Conservation (phyloP, 345 rosid genomes). For the Gossypium thurberi region DNA sequence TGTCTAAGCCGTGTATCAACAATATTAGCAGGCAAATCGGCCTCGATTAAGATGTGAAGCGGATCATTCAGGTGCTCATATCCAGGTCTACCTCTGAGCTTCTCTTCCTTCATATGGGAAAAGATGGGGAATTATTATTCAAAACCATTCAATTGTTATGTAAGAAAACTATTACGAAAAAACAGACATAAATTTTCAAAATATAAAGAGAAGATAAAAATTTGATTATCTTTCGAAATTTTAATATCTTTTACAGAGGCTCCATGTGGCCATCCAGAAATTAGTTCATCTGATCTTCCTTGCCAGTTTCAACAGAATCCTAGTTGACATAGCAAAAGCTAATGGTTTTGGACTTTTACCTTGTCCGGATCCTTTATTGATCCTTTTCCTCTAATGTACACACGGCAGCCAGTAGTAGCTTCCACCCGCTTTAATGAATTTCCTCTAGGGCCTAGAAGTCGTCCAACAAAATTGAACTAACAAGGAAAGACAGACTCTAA, state of each 20-base stretch:
- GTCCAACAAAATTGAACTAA: constrained; percentile 97
- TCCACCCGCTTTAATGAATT: constrained; percentile 97
- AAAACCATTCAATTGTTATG: not conserved
- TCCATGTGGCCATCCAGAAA: not conserved
- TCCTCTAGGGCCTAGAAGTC: constrained; percentile 97
- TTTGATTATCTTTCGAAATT: not conserved
- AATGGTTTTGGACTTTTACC: constrained; percentile 10
- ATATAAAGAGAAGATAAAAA: too few relatives aligned
- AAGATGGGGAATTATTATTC: constrained; percentile 14
- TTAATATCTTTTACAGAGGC: not conserved
- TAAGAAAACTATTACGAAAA: not conserved
- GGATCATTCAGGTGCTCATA: constrained; percentile 73
- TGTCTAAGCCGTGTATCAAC: constrained; percentile 60
- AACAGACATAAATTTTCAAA: too few relatives aligned
- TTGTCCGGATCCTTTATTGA: constrained; percentile 97
- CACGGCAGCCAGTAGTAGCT: constrained; percentile 97
- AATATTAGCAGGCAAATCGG: constrained; percentile 58
- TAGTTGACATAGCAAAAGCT: not conserved
- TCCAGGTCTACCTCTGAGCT: constrained; percentile 64
- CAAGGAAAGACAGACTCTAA: constrained; percentile 1
- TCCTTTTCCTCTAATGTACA: constrained; percentile 94
- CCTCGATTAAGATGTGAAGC: constrained; percentile 67
- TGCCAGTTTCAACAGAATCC: constrained; percentile 6
- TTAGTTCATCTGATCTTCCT: not conserved
- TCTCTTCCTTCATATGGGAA: constrained; percentile 49